Evolutionary conservation across 2,329 filamentous ascomycete genomes (phyloP), one percentile per base, ranked within the genome.

Genomic region (Sporothrix schenckii): DNA sequence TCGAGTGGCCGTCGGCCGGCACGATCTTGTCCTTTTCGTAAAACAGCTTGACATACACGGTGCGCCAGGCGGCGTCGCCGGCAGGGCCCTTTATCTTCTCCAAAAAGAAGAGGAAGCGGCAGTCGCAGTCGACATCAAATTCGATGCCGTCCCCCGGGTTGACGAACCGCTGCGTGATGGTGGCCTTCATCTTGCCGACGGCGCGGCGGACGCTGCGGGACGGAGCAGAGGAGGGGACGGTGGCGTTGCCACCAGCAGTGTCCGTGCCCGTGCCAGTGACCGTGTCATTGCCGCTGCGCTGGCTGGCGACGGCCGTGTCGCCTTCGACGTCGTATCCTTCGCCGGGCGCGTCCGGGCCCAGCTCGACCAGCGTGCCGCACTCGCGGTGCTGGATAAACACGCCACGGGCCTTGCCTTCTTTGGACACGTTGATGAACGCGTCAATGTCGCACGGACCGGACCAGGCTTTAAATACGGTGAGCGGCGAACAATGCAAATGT

Each of bases 381-480:
- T 84, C 83, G 71, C 85, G 84, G 76, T 87, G 85, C 83, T 86
- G 85, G 77, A 87, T 87, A 77, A 86, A 86, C 66, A 81, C 84
- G 21, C 85, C 84, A 11, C 79, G 78, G 30, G 81, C 78, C 76
- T 86, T 85, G 70, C 84, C 85, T 10, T 78, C 76, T 72, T 85
- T 82, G 14, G 84, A 87, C 65, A 83, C 80, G 24, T 77, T 72
- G 74, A 86, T 85, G 76, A 86, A 85, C 71, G 80, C 80, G 72
- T 83, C 81, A 71, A 83, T 79, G 21, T 74, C 74, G 50, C 79
- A 79, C 41, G 78, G 77, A 60, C 80, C 82, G 70, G 80, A 82
- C 83, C 83, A 85, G 65, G 83, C 83, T 85, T 70, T 16, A 21
- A 21, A 1, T 14, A 7, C 1, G 5, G 68, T 4, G 65, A 72